Conservation (phyloP, 2,329 filamentous ascomycete genomes). For the Fusarium musae region DNA sequence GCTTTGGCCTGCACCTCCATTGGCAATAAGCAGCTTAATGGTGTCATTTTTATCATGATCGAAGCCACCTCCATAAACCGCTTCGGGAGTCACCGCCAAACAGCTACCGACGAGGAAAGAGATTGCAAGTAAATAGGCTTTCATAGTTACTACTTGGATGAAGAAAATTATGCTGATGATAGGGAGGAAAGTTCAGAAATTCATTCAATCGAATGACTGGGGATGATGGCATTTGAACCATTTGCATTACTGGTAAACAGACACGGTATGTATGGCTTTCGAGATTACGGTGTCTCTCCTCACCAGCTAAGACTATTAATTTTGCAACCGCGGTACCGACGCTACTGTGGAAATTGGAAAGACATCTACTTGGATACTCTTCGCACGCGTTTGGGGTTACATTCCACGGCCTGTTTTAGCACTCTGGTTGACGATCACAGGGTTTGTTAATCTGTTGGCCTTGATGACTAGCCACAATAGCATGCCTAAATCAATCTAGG, state of each 20-base stretch:
- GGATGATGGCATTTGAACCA: not conserved
- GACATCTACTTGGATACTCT: too few species aligned
- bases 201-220: too few species aligned
- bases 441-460: too few species aligned
- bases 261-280: accelerated
- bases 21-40: slow-evolving; percentile 47
- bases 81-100: slow-evolving; percentile 26
- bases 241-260: not conserved
- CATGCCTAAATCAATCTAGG: too few species aligned
- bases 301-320: not conserved
- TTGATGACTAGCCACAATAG: too few species aligned
- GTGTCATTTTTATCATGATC: slow-evolving; percentile 9
- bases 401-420: too few species aligned
- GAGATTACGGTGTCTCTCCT: not conserved
- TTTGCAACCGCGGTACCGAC: not conserved
- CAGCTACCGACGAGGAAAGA: not conserved
- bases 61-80: slow-evolving; percentile 38
- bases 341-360: too few species aligned
- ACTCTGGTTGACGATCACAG: too few species aligned
- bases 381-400: too few species aligned
- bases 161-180: too few species aligned
- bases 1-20: slow-evolving; percentile 52
- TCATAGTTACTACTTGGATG: not conserved
- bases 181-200: accelerated
- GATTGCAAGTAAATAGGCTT: not conserved